phyloP scores from a whole-genome alignment of 2,329 filamentous ascomycete species.

The Diatrype stigma region DNA sequence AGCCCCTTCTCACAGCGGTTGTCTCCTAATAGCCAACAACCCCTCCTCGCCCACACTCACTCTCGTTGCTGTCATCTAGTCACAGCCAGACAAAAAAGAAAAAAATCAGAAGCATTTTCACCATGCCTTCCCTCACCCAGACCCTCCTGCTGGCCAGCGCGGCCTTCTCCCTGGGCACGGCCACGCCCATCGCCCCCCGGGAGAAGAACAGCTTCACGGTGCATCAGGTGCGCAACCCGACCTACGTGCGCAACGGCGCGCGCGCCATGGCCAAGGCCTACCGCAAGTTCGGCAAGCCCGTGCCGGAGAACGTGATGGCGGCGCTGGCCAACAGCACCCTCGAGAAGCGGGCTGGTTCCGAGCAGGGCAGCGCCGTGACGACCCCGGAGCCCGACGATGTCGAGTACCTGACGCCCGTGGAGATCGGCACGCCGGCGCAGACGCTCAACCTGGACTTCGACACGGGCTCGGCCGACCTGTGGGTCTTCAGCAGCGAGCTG shows the following conservation, averaged over 20 bases:
- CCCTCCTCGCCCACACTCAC: no score
- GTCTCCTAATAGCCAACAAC: no score
- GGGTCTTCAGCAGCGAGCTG: slow-evolving; percentile 14
- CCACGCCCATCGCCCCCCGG: slow-evolving; percentile 5
- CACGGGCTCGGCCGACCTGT: slow-evolving; percentile 18
- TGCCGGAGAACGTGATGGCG: slow-evolving; percentile 29
- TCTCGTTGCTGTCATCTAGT: no score
- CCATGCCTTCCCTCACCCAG: slow-evolving; percentile 11
- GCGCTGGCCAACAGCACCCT: slow-evolving; percentile 5
- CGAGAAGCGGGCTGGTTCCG: slow-evolving; percentile 18
- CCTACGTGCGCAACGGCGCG: slow-evolving; percentile 30
- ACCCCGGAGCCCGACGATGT: slow-evolving; percentile 11
- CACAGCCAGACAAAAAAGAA: not conserved
- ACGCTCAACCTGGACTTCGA: slow-evolving; percentile 17
- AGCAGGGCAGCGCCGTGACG: slow-evolving; percentile 5
- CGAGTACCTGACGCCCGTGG: slow-evolving; percentile 15
- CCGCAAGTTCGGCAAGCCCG: slow-evolving; percentile 31
- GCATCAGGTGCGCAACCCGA: slow-evolving; percentile 33
- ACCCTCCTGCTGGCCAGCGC: slow-evolving; percentile 9
- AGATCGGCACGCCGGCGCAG: slow-evolving; percentile 14
- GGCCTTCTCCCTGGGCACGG: slow-evolving; percentile 7
- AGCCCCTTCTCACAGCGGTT: no score
- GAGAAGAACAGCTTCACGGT: slow-evolving; percentile 24
- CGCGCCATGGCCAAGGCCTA: slow-evolving; percentile 33
- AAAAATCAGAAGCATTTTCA: slow-evolving; percentile 2